These are phyloP conservation scores for Rhodosporidiobolus odoratus DNA, from an alignment of 768 basidiomycete genomes.

Conservation along the genomic window DNA sequence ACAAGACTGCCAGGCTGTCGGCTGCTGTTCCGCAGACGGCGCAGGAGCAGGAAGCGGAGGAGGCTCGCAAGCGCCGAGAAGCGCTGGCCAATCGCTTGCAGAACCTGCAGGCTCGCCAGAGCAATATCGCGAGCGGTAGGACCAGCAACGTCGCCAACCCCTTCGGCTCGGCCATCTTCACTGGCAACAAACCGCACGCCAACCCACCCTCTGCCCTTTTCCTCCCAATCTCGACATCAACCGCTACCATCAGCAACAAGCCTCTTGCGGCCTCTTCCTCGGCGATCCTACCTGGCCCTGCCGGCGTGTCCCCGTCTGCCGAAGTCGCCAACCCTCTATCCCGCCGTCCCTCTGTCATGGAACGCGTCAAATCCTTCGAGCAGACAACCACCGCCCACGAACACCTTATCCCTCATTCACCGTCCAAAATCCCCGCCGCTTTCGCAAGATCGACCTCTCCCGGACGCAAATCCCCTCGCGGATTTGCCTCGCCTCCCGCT, in stretches of 20 bases:
- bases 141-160: constrained; percentile 14
- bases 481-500: constrained; percentile 15
- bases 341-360: constrained; percentile 34
- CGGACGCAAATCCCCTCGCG: neutral
- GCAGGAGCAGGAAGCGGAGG: constrained; percentile 21
- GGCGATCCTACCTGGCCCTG: neutral
- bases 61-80: constrained; percentile 19
- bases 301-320: neutral
- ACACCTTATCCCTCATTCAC: constrained; percentile 21
- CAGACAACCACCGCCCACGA: neutral
- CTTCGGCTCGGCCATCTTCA: neutral
- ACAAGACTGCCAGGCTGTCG: constrained; percentile 26
- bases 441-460: constrained; percentile 4
- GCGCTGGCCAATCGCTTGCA: constrained; percentile 19
- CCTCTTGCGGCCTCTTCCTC: neutral
- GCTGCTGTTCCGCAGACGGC: constrained; percentile 1
- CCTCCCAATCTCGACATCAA: neutral
- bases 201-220: neutral
- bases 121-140: constrained; percentile 9
- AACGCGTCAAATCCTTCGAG: constrained; percentile 35
- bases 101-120: constrained; percentile 24
- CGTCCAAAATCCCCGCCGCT: constrained; percentile 26
- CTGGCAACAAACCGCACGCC: neutral
- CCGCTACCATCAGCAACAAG: neutral
- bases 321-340: neutral